A percentile compares a stretch with the other conserved stretches of the same genome.
Evolutionary conservation across 2,329 filamentous ascomycete genomes (phyloP).

Genomic region (Xylariaceae sp.): DNA sequence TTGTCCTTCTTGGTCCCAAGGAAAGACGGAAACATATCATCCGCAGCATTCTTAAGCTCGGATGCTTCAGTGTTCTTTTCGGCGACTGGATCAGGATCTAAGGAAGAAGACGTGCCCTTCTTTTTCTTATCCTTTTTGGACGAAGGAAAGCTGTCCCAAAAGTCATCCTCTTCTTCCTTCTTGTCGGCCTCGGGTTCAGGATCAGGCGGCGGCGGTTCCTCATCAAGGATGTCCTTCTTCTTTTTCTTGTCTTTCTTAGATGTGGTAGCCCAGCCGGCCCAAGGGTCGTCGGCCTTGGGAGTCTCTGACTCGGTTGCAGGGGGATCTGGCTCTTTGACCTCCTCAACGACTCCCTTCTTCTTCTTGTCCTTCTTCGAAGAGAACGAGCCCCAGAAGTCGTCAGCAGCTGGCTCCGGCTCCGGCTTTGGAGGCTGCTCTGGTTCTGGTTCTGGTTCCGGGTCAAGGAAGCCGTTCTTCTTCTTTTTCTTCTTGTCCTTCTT

Average conservation of each 20-base stretch:
- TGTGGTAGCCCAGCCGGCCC: conserved; percentile 47
- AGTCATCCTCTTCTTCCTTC: conserved; percentile 23
- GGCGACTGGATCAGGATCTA: conserved; percentile 8
- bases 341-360: conserved; percentile 22
- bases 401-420: conserved; percentile 4
- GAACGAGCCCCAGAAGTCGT: conserved; percentile 16
- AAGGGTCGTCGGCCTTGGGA: conserved; percentile 32
- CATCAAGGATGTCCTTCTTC: conserved; percentile 1
- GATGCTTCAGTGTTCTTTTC: conserved; percentile 2
- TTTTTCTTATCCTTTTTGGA: conserved; percentile 12
- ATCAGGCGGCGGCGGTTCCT: conserved; percentile 19
- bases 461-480: conserved; percentile 14
- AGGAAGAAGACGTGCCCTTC: too few relatives aligned
- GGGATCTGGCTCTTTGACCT: conserved; percentile 15
- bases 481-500: conserved; percentile 18
- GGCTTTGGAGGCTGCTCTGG: conserved; percentile 5
- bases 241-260: conserved; percentile 37
- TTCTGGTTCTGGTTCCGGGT: conserved; percentile 24
- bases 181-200: conserved; percentile 2
- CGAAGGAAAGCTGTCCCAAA: conserved; percentile 22
- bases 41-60: conserved; percentile 1
- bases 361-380: conserved; percentile 22
- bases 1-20: conserved; percentile 4
- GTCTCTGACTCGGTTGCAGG: conserved; percentile 10
- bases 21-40: not conserved